Conservation (phyloP, 441 rosid species). For the Euphorbia corollata region DNA sequence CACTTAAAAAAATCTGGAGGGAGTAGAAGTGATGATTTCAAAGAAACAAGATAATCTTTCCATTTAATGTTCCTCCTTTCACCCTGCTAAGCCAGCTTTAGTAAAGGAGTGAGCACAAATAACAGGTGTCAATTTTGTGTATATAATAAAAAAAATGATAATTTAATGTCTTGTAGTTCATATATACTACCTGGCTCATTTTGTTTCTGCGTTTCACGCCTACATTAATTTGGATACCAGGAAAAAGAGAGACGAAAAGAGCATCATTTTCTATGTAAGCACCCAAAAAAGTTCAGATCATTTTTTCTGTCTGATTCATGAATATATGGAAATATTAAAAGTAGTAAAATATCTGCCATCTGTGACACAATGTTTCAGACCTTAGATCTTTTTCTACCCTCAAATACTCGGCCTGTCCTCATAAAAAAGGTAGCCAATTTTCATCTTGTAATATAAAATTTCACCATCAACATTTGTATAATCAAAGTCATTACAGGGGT, state of each 20-base stretch:
- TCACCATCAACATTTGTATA: neutral
- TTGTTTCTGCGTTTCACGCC: neutral
- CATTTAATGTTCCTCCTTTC: neutral
- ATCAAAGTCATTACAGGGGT: neutral
- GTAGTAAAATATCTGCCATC: neutral
- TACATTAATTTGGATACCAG: neutral
- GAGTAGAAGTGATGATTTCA: neutral
- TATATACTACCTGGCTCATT: constrained; percentile 1
- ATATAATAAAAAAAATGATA: neutral
- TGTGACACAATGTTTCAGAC: constrained; percentile 1
- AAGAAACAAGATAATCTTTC: neutral
- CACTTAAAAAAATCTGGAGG: too few species aligned
- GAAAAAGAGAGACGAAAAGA: neutral
- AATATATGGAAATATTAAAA: neutral
- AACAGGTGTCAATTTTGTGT: neutral
- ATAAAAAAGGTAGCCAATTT: neutral
- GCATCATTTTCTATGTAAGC: neutral
- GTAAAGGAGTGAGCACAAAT: neutral
- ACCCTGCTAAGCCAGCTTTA: neutral
- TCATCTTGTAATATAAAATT: neutral
- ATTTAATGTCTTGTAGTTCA: neutral
- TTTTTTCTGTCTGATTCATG: neutral
- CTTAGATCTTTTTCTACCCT: neutral
- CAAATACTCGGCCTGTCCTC: neutral
- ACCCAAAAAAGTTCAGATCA: neutral